Percentiles rank a stretch among this genome's conserved stretches.
Evolutionary conservation across 495 filamentous ascomycete genomes (phyloP).

Genomic region (Rusavskia elegans): DNA sequence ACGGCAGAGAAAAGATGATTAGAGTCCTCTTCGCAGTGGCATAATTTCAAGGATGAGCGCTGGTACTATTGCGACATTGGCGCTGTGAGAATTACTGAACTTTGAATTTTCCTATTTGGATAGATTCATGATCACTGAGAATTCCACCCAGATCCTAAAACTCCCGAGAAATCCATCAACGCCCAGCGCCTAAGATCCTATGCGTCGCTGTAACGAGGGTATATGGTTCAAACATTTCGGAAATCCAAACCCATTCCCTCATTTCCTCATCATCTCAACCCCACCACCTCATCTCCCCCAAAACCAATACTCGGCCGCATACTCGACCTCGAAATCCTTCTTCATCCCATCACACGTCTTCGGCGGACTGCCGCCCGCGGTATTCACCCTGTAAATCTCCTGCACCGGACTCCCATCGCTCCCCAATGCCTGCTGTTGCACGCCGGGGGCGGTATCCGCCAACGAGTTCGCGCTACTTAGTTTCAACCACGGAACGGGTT

Average conservation of each 20-base stretch:
- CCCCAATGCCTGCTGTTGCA: conserved; percentile 11
- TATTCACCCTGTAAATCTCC: conserved; percentile 74
- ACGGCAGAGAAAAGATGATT: too few species aligned
- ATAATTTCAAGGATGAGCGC: too few species aligned
- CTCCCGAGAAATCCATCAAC: background rate
- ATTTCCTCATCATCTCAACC: background rate
- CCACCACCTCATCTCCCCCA: conserved; percentile 7
- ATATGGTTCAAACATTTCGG: background rate
- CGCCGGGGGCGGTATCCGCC: background rate
- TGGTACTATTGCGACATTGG: too few species aligned
- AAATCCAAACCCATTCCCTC: background rate
- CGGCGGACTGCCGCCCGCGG: conserved; percentile 66
- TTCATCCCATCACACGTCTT: conserved; percentile 48
- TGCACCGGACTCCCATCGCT: conserved; percentile 42
- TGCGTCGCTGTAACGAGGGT: background rate
- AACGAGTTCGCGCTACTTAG: conserved; percentile 13
- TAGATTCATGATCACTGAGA: too few species aligned
- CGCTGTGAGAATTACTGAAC: too few species aligned
- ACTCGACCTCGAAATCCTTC: conserved; percentile 52
- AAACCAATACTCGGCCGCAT: conserved; percentile 63
- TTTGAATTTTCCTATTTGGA: too few species aligned
- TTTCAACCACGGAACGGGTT: conserved; percentile 63
- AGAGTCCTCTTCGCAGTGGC: too few species aligned
- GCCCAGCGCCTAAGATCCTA: background rate
- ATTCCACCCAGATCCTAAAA: background rate